phyloP scores from a whole-genome alignment of 1,139 yeast species.

The Candida labiduridarum region DNA sequence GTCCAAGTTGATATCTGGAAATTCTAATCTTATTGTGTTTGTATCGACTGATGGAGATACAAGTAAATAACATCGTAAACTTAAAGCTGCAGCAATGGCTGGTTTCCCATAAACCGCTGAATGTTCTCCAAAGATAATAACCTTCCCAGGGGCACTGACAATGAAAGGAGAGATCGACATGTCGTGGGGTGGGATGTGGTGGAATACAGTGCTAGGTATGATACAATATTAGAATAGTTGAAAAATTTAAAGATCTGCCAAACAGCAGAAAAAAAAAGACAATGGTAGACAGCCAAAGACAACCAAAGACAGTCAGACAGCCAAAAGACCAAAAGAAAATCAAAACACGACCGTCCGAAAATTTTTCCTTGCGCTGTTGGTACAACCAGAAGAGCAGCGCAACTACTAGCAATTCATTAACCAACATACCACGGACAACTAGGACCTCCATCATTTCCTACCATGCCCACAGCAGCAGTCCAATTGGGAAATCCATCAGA shows the following conservation, averaged over 20 bases:
- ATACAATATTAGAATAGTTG: not conserved
- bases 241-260: not conserved
- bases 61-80: constrained; percentile 76
- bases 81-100: constrained; percentile 88
- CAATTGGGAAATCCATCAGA: constrained; percentile 3
- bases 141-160: constrained; percentile 96
- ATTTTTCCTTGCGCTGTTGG: too few relatives aligned
- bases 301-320: constrained; percentile 1
- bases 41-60: constrained; percentile 48
- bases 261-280: constrained; percentile 3
- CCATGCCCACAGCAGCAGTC: constrained; percentile 5
- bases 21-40: constrained; percentile 59
- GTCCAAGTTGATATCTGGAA: constrained; percentile 77
- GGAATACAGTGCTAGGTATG: constrained; percentile 1
- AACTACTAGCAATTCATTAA: not conserved
- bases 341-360: not conserved
- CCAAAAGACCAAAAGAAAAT: not conserved
- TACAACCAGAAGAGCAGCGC: not conserved
- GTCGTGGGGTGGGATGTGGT: not conserved
- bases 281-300: not conserved
- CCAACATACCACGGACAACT: not conserved
- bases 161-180: constrained; percentile 48
- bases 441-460: too few relatives aligned
- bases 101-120: constrained; percentile 94
- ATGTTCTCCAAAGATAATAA: constrained; percentile 94